Base-by-base conservation (phyloP, 805 yeast genomes). In the Suhomyces faveliae region DNA sequence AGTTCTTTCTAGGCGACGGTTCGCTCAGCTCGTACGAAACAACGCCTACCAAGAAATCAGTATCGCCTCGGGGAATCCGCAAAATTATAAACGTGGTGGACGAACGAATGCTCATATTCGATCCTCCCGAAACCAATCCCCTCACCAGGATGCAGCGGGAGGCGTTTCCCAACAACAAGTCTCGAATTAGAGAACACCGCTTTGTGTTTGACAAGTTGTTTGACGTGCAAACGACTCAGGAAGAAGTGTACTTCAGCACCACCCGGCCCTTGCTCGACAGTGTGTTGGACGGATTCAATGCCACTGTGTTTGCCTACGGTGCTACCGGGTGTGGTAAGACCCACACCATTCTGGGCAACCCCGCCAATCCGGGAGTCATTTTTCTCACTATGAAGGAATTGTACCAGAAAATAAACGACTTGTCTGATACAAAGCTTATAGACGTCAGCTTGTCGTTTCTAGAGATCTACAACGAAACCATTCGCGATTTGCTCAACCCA, bases 311-410 rank as follows among this genome's bases (percentile, higher is more conserved):
- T 71, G 97, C 98, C 0, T 91, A 91, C 63, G 98, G 98, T 1
- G 96, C 98, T 23, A 91, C 98, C 0, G 98, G 98, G 0, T 91
- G 97, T 65, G 98, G 98, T n/a, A 91, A 91, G 62, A 91, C 97
- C 0, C 89, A 86, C 62, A 91, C 98, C 0, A 87, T 91, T 25
- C 79, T 85, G 61, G 97, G 97, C 0, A 78, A 84, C 0, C 76
- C 82, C 0, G 78, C 78, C 2, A 68, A 77, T 21, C 96, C 96
- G 0, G 97, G 96, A 0, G 79, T 91, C 11, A 85, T 89, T 0
- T 87, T 84, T 56, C 67, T 84, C 37, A 84, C 96, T 0, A 83
- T 89, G 85, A 73, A 80, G 51, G 96, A 88, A 49, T 68, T 92
- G 27, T 90, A 85, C 61, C 68, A 68, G 15, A 72, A 74, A 46